Percentiles rank a stretch among this genome's conserved stretches.
phyloP scores from a whole-genome alignment of 257 asterid species.

The Plectranthus barbatus region DNA sequence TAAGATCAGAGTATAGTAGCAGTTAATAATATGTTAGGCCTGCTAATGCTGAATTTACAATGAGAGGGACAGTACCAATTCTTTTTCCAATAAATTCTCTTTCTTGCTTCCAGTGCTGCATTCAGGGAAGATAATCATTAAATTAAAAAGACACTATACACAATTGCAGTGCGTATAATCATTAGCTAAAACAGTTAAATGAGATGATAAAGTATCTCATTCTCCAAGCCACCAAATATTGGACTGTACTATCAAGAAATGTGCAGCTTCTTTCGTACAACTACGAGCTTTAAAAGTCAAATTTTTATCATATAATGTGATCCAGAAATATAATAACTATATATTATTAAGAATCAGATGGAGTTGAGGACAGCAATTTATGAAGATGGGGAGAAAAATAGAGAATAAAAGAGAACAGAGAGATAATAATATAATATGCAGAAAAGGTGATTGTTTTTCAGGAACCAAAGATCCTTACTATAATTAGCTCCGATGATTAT shows the following conservation, averaged over 20 bases:
- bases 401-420: too few relatives aligned
- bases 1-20: too few relatives aligned
- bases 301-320: not conserved
- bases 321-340: too few relatives aligned
- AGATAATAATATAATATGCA: too few relatives aligned
- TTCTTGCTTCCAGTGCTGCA: conserved; percentile 91
- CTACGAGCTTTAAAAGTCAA: too few relatives aligned
- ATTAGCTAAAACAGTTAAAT: not conserved
- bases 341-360: not conserved
- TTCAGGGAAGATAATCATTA: conserved; percentile 9
- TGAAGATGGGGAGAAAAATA: too few relatives aligned
- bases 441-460: too few relatives aligned
- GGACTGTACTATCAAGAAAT: not conserved
- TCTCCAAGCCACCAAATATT: not conserved
- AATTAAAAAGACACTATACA: not conserved
- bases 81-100: conserved; percentile 70
- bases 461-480: too few relatives aligned
- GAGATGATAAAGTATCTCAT: not conserved
- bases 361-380: not conserved
- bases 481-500: too few relatives aligned
- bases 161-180: not conserved
- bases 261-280: too few relatives aligned
- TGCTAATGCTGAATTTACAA: too few relatives aligned
- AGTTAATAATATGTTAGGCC: too few relatives aligned
- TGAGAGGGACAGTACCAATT: conserved; percentile 44